Base-by-base conservation (phyloP, 495 filamentous ascomycete genomes). In the Penicillium cinerascens region DNA sequence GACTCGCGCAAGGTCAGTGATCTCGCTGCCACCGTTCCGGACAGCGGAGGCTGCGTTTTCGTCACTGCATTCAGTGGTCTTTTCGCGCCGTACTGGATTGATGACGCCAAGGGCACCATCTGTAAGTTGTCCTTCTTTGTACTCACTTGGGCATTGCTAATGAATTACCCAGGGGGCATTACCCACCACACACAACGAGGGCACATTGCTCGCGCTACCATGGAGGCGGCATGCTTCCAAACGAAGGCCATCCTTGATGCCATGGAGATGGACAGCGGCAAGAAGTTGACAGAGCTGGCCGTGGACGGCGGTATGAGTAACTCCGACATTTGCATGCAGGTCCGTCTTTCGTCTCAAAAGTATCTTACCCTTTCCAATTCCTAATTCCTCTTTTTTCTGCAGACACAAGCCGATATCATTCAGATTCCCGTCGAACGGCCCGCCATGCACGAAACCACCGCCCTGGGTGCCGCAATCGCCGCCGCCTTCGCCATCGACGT, bases 11-110 rank as follows among this genome's bases (percentile, higher is more conserved):
- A 93, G 66, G 88, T 97, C 61, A 89, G 82, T 51, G 86, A 92
- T 46, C 70, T 96, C 41, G 92, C 92, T 8, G 82, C 80, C 44
- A 87, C 81, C 1, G 92, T 96, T 1, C 66, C 85, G n/a, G 89
- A 97, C 58, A 96, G 84, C 52, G 92, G 92, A 54, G 92, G 92
- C 21, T 89, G 92, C 35, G 81, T 95, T 6, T 97, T 97, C 63
- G 92, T 97, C 42, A 96, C 92, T 26, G 92, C 92, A 1, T 97
- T 97, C 68, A 93, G 88, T 74, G 92, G 92, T 54, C 78, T 97
- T 1, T 96, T 96, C 68, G 92, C 92, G 16, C 92, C 92, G n/a
- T 96, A 96, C 67, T 97, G 92, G 92, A 95, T 96, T 55, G 92
- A 96, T 67, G 90, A 96, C 70, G 91, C 91, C 27, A 86, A 91